These are phyloP conservation scores for Fusarium staphyleae DNA, from an alignment of 2,329 filamentous ascomycete species.

Conservation along the genomic window DNA sequence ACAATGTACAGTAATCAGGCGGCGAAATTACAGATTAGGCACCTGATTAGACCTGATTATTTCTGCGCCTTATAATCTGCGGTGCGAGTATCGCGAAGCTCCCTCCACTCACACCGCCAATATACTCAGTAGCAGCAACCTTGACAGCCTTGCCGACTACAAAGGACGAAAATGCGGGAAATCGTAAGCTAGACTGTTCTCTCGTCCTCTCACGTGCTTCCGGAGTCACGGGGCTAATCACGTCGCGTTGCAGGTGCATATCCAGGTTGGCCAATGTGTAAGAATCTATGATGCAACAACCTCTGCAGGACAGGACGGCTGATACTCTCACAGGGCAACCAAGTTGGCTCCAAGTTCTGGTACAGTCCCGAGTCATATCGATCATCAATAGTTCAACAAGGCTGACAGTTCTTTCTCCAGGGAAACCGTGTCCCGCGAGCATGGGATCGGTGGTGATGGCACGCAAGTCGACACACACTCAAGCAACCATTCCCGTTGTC, in stretches of 20 bases:
- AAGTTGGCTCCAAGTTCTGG: constrained; percentile 99
- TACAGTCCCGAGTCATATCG: not conserved
- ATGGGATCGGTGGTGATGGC: constrained; percentile 95
- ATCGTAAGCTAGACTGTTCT: constrained; percentile 61
- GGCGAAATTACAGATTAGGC: not conserved
- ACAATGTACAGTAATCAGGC: not conserved
- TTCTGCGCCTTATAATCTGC: constrained; percentile 49
- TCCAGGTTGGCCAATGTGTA: constrained; percentile 99
- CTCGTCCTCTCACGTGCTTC: not conserved
- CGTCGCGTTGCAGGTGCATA: constrained; percentile 79
- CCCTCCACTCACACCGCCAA: too few species aligned
- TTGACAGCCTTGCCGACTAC: too few species aligned
- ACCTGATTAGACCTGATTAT: constrained; percentile 43
- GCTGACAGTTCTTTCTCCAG: constrained; percentile 2
- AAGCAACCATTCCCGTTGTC: constrained; percentile 1
- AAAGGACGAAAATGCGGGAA: constrained; percentile 56
- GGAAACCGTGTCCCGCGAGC: constrained; percentile 86
- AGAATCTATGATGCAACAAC: constrained; percentile 54
- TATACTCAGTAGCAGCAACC: too few species aligned
- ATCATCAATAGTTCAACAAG: not conserved
- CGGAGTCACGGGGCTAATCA: constrained; percentile 57
- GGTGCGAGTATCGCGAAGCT: too few species aligned
- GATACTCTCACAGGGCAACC: constrained; percentile 79
- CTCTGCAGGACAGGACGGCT: constrained; percentile 16
- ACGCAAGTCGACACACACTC: constrained; percentile 61